Percentiles rank a stretch among this genome's conserved stretches.
These are phyloP conservation scores for Apiotrichum sp. DNA, from an alignment of 1,284 basidiomycete genomes.

Conservation along the genomic window DNA sequence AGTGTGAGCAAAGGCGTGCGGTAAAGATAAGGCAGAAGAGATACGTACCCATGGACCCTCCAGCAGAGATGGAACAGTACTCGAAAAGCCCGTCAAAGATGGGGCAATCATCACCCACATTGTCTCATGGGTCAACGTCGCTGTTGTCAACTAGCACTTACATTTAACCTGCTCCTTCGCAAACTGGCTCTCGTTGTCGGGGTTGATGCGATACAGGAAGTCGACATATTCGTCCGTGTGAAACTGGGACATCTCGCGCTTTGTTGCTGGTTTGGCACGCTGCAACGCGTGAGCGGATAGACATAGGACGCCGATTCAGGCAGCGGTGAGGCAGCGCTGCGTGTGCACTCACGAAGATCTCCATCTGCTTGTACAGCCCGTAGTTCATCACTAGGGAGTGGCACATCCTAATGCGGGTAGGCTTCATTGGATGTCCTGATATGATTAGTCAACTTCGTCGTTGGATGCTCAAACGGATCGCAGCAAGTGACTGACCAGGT, in stretches of 20 bases:
- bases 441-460: background rate
- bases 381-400: conserved; percentile 99
- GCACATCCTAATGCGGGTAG: conserved; percentile 96
- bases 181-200: conserved; percentile 78
- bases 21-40: no score
- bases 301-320: background rate
- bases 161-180: conserved; percentile 96
- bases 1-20: background rate
- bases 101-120: conserved; percentile 92
- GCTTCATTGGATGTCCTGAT: conserved; percentile 67
- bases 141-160: conserved; percentile 43
- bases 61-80: conserved; percentile 97
- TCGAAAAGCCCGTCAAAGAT: conserved; percentile 98
- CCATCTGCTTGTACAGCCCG: conserved; percentile 94
- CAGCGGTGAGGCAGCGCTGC: conserved; percentile 72
- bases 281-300: conserved; percentile 37
- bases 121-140: conserved; percentile 54
- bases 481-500: conserved; percentile 61
- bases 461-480: background rate
- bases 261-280: conserved; percentile 98
- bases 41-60: conserved; percentile 88
- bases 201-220: conserved; percentile 75
- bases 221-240: conserved; percentile 93
- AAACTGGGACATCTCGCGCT: conserved; percentile 94
- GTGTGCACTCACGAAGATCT: conserved; percentile 75